phyloP scores from a whole-genome alignment of 176 grass and related monocot genomes.

The Areca catechu region DNA sequence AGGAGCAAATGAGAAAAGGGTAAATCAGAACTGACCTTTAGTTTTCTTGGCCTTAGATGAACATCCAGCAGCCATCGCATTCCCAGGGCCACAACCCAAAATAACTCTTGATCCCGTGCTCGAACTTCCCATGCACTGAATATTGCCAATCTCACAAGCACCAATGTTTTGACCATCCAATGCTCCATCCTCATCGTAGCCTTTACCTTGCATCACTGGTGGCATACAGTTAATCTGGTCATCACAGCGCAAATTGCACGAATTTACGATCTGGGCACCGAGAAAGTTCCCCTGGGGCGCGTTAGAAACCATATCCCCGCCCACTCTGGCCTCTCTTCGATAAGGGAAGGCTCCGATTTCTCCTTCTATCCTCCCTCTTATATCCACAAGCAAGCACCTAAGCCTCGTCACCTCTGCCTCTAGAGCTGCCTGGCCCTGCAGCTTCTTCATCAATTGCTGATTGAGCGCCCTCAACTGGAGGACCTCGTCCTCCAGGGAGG shows the following conservation, averaged over 20 bases:
- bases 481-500: slow-evolving; percentile 50
- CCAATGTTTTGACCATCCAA: slow-evolving; percentile 21
- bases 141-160: slow-evolving; percentile 35
- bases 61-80: slow-evolving; percentile 24
- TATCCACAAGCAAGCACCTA: slow-evolving; percentile 55
- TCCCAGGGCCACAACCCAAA: slow-evolving; percentile 31
- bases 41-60: slow-evolving; percentile 41
- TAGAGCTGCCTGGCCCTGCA: slow-evolving; percentile 42
- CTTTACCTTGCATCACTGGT: slow-evolving; percentile 20
- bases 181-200: slow-evolving; percentile 17
- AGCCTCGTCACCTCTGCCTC: slow-evolving; percentile 51
- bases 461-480: slow-evolving; percentile 34
- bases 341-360: slow-evolving; percentile 83
- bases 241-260: slow-evolving; percentile 69
- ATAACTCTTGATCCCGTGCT: slow-evolving; percentile 40
- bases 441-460: slow-evolving; percentile 47
- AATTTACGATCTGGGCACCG: slow-evolving; percentile 41
- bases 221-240: slow-evolving; percentile 62
- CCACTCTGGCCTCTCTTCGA: slow-evolving; percentile 32
- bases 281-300: slow-evolving; percentile 25
- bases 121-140: slow-evolving; percentile 34
- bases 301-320: slow-evolving; percentile 14
- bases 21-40: slow-evolving; percentile 32
- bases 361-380: slow-evolving; percentile 66
- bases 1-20: too few relatives aligned